A percentile compares a stretch with the other conserved stretches of the same genome.
These are phyloP conservation scores for Hypoxylon cercidicola DNA, from an alignment of 495 filamentous ascomycete species.

Conservation along the genomic window DNA sequence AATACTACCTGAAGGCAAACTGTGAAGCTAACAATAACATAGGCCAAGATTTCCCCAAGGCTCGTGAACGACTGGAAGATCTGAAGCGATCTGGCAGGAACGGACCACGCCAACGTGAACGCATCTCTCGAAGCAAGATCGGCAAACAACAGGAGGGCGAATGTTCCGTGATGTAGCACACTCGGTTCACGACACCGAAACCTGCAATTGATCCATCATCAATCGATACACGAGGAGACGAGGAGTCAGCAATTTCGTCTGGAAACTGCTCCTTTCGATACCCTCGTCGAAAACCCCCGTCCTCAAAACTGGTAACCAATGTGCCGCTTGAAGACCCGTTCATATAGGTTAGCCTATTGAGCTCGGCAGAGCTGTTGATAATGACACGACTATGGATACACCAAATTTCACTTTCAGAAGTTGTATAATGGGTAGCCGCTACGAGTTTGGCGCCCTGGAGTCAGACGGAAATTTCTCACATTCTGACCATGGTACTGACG, in stretches of 20 bases:
- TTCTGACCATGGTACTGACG: too few species aligned
- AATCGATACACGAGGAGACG: not conserved
- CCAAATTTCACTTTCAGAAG: too few species aligned
- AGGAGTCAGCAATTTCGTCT: too few species aligned
- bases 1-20: not conserved
- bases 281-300: not conserved
- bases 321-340: conserved; percentile 13
- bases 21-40: conserved; percentile 37
- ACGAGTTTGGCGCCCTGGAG: not conserved
- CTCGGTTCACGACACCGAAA: conserved; percentile 28
- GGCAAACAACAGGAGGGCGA: conserved; percentile 87
- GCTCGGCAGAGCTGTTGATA: not conserved
- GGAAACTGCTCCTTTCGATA: conserved; percentile 12
- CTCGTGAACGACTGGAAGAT: conserved; percentile 89
- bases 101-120: conserved; percentile 73
- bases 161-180: conserved; percentile 79
- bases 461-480: not conserved
- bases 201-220: not conserved
- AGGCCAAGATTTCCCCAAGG: conserved; percentile 96
- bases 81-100: conserved; percentile 82
- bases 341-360: not conserved
- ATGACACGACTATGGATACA: not conserved
- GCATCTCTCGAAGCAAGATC: conserved; percentile 82
- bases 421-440: too few species aligned
- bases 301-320: not conserved